Conservation (phyloP, 306 rosid genomes). For the Potentilla sterilis region DNA sequence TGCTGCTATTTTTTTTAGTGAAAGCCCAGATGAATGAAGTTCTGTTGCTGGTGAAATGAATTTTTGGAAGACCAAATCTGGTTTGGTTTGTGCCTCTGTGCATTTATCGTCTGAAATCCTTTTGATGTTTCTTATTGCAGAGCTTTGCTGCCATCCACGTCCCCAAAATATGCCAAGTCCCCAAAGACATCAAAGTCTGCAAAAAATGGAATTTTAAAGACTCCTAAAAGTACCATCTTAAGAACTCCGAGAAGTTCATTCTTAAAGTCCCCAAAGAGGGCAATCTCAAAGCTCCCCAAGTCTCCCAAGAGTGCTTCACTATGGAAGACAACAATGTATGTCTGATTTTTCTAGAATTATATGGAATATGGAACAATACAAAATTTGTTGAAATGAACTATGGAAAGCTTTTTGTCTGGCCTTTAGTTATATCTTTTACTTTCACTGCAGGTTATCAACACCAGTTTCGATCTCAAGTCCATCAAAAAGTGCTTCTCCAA, state of each 20-base stretch:
- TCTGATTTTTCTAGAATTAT: conserved; percentile 13
- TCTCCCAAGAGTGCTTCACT: conserved; percentile 39
- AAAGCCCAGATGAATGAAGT: neutral
- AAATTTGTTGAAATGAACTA: neutral
- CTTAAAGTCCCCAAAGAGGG: neutral
- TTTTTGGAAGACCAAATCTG: neutral
- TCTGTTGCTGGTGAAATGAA: neutral
- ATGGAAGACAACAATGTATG: conserved; percentile 76
- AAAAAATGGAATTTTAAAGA: neutral
- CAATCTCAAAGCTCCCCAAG: conserved; percentile 5
- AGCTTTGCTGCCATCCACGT: conserved; percentile 44
- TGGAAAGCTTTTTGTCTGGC: neutral
- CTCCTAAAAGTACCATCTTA: conserved; percentile 26
- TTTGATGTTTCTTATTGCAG: conserved; percentile 41
- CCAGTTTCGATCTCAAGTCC: conserved; percentile 42
- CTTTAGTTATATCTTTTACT: conserved; percentile 24
- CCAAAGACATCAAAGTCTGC: neutral
- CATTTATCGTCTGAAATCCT: neutral
- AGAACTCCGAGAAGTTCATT: conserved; percentile 21
- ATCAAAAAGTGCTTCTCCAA: conserved; percentile 48
- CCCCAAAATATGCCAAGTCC: conserved; percentile 38
- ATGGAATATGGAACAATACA: neutral
- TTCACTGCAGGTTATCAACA: conserved; percentile 46
- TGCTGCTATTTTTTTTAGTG: neutral
- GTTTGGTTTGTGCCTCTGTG: neutral